phyloP scores from a whole-genome alignment of 2,329 filamentous ascomycete genomes.

The Plectosphaerella plurivora region DNA sequence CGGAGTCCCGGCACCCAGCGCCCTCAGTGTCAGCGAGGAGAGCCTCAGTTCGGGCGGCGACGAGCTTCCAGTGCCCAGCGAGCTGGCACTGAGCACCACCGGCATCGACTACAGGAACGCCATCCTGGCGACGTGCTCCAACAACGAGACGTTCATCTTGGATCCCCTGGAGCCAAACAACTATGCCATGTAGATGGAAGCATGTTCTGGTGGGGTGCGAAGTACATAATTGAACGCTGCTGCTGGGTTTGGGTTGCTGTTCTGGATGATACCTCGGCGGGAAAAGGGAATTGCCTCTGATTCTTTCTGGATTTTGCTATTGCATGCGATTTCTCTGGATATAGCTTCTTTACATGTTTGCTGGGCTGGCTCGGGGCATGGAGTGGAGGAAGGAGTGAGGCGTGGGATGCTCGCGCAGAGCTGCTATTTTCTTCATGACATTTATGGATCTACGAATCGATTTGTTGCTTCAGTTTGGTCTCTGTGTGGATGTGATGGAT shows the following conservation, averaged over 20 bases:
- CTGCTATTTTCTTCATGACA: background rate
- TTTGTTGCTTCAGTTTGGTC: background rate
- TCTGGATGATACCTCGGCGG: background rate
- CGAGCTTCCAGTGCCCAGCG: conserved; percentile 34
- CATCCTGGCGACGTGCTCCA: conserved; percentile 15
- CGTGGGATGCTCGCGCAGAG: background rate
- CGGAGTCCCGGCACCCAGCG: conserved; percentile 43
- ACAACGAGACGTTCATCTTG: conserved; percentile 21
- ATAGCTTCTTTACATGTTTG: too few species aligned
- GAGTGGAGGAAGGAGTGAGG: background rate
- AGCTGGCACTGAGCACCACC: conserved; percentile 25
- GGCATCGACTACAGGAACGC: conserved; percentile 29
- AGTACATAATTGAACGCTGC: background rate
- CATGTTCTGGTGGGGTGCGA: background rate
- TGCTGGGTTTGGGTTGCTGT: background rate
- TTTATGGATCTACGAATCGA: background rate
- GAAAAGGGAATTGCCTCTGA: background rate
- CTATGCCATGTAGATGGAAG: conserved; percentile 24
- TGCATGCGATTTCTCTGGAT: background rate
- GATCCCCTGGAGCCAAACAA: conserved; percentile 37
- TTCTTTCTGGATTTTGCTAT: background rate
- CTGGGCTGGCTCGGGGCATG: background rate
- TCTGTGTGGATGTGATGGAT: background rate
- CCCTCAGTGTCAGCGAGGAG: conserved; percentile 53
- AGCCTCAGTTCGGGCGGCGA: conserved; percentile 54